Evolutionary conservation across 169 alveolate genomes (phyloP), one percentile per base, ranked within the genome.

Genomic region (Cryptosporidium ubiquitum): DNA sequence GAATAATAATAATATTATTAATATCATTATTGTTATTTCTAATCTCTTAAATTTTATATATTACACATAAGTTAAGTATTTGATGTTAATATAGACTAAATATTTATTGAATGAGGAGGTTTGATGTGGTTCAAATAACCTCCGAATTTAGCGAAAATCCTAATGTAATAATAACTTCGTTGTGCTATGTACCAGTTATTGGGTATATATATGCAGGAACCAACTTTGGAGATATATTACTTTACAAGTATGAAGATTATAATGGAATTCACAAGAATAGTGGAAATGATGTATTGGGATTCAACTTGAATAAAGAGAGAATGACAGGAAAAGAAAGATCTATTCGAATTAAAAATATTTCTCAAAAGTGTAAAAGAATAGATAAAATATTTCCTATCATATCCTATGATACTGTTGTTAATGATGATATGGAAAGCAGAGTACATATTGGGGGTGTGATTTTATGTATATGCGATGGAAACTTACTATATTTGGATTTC

Each of bases 121-220:
- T 79, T 79, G 89, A 79, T 79, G 89, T 79, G 16, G 58, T 79
- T 58, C 75, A 75, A 12, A 79, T 79, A 42, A 79, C 74, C 47
- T 79, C 89, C 20, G 89, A 79, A 42, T 79, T 79, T 79, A 61
- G 79, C 29, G 89, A 79, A 33, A 79, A 79, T 26, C 31, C 73
- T 3, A 64, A 64, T 40, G 47, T 58, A 47, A 79, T n/a, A 61
- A 79, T 79, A 40, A 79, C 89, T n/a, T 37, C 89, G 20, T 12
- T 79, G 31, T 79, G 89, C 26, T 79, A 66, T 40, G 68, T 79
- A 12, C 89, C 89, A 20, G n/a, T 73, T 20, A 12, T 61, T 60
- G 89, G 89, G n/a, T 79, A 79, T 51, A 79, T 79, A 23, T 79
- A 79, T 79, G 73, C 75, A 61, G 89, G 89, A 29, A 79, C 89